Evolutionary conservation across 2,329 filamentous ascomycete species (phyloP), one percentile per base, ranked within the genome.

Genomic region (Cercospora brassicicola): DNA sequence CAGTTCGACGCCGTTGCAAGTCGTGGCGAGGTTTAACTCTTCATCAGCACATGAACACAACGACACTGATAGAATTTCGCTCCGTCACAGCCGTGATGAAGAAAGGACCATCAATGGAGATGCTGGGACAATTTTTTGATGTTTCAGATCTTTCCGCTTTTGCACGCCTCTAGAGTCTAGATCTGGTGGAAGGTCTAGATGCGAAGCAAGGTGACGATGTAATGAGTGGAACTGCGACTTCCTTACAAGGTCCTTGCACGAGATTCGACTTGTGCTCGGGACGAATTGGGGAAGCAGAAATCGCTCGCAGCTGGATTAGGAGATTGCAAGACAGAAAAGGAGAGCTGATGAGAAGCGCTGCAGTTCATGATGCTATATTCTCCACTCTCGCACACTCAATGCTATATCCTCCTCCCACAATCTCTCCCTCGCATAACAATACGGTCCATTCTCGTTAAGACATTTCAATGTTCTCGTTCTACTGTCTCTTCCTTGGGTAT

Each of bases 381-480:
- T 23, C 23, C 20, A 7, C 18, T 51, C 45, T 20, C 18, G 42
- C 15, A 39, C 8, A 15, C 42, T 48, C n/a, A 1, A 48, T 18
- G n/a, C 42, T 48, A 20, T 3, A n/a, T 9, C 2, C 8, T 20
- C 42, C 18, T 20, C 42, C 10, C n/a, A 11, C n/a, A 48, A 18
- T 48, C 42, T 48, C 42, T 48, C 6, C 36, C 36, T 39, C 15
- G 5, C 36, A 39, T 39, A 39, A 8, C 1, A 3, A 39, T 39
- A n/a, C 36, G 15, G 1, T 39, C 36, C 36, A 39, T 39, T 39
- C 36, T 39, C 36, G 36, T 39, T n/a, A 39, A n/a, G 30, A 62
- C 59, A 51, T 62, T 45, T 62, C 59, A 62, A 26, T 62, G 11
- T 62, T 45, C 59, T 62, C 59, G 42, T 62, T 51, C 26, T 30